Evolutionary conservation across 176 grass and related monocot genomes (phyloP).

Genomic region (Alloteropsis semialata): DNA sequence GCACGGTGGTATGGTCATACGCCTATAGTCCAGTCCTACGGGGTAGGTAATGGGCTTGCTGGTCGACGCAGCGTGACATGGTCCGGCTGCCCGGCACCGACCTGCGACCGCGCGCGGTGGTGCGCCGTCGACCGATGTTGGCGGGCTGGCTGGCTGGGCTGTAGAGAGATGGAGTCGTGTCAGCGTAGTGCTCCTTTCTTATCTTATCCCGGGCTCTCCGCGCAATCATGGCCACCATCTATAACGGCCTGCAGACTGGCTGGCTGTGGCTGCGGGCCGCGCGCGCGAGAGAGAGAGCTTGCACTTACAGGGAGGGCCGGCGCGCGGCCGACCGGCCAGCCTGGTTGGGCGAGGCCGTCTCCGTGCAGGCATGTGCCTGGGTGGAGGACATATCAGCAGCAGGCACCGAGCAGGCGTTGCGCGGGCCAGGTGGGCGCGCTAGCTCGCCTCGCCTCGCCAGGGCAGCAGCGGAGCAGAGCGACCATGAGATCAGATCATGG

Average conservation of each 20-base stretch:
- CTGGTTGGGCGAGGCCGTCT: background rate
- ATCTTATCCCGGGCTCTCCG: background rate
- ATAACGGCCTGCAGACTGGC: too few species aligned
- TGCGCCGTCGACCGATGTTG: too few species aligned
- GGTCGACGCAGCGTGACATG: background rate
- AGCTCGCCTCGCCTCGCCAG: too few species aligned
- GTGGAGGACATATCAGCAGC: slow-evolving; percentile 11
- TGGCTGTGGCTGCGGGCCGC: too few species aligned
- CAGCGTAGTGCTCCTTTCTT: background rate
- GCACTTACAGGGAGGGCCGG: too few species aligned
- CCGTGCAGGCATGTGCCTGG: background rate
- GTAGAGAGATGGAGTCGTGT: too few species aligned
- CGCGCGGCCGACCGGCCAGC: background rate
- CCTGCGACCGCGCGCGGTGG: too few species aligned
- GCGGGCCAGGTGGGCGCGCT: too few species aligned
- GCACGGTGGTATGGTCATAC: too few species aligned
- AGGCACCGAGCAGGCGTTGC: background rate
- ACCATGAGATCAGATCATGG: background rate
- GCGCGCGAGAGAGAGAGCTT: too few species aligned
- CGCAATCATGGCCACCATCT: background rate
- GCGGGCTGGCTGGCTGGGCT: too few species aligned
- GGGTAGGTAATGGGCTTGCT: background rate
- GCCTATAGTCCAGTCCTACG: too few species aligned
- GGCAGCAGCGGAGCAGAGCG: background rate
- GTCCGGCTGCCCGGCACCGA: background rate